Base-by-base conservation (phyloP, 257 asterid species). In the Solanum neorickii region DNA sequence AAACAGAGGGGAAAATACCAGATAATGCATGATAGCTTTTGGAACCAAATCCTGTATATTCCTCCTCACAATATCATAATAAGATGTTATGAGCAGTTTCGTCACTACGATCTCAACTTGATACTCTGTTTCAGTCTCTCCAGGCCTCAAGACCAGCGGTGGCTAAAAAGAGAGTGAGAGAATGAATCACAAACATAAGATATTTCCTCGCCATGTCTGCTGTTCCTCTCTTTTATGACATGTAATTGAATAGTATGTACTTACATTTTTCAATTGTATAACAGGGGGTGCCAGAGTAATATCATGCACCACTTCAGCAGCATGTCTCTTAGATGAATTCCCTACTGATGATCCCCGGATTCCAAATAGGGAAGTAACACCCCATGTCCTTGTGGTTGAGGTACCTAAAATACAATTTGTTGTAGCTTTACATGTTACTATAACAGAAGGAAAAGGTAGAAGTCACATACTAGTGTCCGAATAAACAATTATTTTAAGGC, bases 1-100 rank as follows among this genome's bases (percentile, higher is more conserved):
- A 20, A 31, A 12, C 82, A 6, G 27, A 15, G 84, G 65, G 84
- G 25, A 42, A 16, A 56, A 80, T 84, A 88, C 90, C 94, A 94
- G 93, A 84, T 93, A 94, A 89, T 94, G 95, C 98, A 94, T 94
- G 76, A 94, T 92, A 69, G 96, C 96, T 89, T 94, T 94, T n/a
- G 96, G 98, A 59, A 93, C 92, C 85, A 88, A 88, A 88, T 94
- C 96, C 88, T 94, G 93, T 18, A 93, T 88, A 85, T 94, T 94
- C 91, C 94, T 93, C 89, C 96, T 86, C 12, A 92, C 96, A 73
- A 94, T 93, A 90, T 94, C 93, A 87, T 92, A 94, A 87, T 94
- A 94, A 49, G 98, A 94, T 89, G 92, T 86, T 60, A 94, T 78
- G 47, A 94, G 92, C 83, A 92, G 86, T 89, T 92, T 93, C 31